Evolutionary conservation across 2,329 filamentous ascomycete genomes (phyloP).

Genomic region (Ciborinia camelliae): DNA sequence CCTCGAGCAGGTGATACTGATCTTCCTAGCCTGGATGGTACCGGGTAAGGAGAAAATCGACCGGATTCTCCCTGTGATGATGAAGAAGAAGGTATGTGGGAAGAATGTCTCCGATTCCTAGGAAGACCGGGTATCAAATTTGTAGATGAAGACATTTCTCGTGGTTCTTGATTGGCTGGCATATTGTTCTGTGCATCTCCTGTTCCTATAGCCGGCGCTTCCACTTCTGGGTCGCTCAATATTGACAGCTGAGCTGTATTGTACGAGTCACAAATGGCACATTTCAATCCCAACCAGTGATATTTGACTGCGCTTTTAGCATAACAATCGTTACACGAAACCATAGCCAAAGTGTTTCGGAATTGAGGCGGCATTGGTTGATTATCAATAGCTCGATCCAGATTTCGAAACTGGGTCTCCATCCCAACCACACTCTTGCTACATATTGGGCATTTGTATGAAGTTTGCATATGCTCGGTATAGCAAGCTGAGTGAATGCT

Average conservation of each 20-base stretch:
- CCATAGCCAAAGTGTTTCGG: constrained; percentile 71
- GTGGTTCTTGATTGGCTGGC: constrained; percentile 21
- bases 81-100: constrained; percentile 28
- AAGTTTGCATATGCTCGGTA: constrained; percentile 79
- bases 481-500: constrained; percentile 93
- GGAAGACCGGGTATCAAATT: constrained; percentile 17
- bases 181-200: constrained; percentile 28
- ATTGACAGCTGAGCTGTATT: constrained; percentile 66
- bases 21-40: constrained; percentile 33
- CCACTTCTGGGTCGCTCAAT: constrained; percentile 43
- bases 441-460: constrained; percentile 96
- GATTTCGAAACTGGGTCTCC: constrained; percentile 88
- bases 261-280: constrained; percentile 67
- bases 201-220: constrained; percentile 23
- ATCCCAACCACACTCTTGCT: constrained; percentile 97
- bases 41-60: constrained; percentile 31
- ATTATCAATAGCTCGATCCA: constrained; percentile 79
- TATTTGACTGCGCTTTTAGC: constrained; percentile 82
- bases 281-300: constrained; percentile 94
- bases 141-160: constrained; percentile 23
- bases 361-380: constrained; percentile 94
- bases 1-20: constrained; percentile 38
- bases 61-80: constrained; percentile 16
- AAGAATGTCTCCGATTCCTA: constrained; percentile 35
- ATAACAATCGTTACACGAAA: constrained; percentile 93